Conservation (phyloP, 345 rosid species). For the Eucalyptus marginata region DNA sequence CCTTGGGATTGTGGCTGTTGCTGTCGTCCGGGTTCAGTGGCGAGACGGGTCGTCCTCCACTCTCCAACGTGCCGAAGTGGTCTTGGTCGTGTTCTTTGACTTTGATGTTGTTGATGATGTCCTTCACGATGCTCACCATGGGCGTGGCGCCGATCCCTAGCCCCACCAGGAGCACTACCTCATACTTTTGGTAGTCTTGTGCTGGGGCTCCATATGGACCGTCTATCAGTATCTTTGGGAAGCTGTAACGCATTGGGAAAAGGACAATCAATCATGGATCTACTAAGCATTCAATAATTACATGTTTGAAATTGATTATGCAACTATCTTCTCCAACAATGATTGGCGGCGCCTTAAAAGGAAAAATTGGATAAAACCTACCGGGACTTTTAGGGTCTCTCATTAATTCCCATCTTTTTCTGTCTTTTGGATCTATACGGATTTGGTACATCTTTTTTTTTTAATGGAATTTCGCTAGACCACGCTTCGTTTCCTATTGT, state of each 20-base stretch:
- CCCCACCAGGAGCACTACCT: slow-evolving; percentile 75
- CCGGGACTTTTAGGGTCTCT: not conserved
- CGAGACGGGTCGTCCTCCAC: not conserved
- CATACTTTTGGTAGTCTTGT: slow-evolving; percentile 89
- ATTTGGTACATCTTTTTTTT: not conserved
- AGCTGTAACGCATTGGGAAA: slow-evolving; percentile 4
- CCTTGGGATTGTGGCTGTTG: not conserved
- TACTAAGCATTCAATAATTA: not conserved
- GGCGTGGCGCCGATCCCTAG: slow-evolving; percentile 94
- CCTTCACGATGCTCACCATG: slow-evolving; percentile 84
- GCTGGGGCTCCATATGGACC: slow-evolving; percentile 95
- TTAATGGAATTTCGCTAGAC: not conserved
- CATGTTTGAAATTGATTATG: not conserved
- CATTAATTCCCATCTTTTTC: not conserved
- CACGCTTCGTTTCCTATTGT: not conserved
- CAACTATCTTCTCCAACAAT: not conserved
- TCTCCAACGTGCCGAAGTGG: not conserved
- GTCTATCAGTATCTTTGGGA: slow-evolving; percentile 72
- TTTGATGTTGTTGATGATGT: slow-evolving; percentile 75
- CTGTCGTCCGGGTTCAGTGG: not conserved
- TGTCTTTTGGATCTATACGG: fast-evolving
- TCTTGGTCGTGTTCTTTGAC: slow-evolving; percentile 1
- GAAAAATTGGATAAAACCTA: not conserved
- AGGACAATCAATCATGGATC: not conserved
- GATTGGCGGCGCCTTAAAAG: fast-evolving